These are phyloP conservation scores for Phytopythium mirpurense DNA, from an alignment of 352 stramenopile species.

Conservation along the genomic window DNA sequence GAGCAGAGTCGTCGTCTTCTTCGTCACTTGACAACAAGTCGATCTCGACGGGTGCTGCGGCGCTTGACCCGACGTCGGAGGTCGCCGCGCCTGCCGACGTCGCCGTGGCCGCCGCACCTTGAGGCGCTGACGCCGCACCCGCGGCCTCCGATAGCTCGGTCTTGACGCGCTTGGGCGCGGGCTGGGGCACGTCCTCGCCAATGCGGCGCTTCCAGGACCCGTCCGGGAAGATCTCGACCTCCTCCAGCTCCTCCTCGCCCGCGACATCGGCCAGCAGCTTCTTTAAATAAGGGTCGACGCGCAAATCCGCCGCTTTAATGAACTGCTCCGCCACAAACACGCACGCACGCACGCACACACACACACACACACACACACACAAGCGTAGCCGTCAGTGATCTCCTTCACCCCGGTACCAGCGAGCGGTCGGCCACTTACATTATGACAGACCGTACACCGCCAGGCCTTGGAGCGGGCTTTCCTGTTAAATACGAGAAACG, in stretches of 20 bases:
- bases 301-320: constrained; percentile 85
- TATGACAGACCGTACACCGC: constrained; percentile 89
- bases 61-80: constrained; percentile 6
- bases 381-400: not conserved
- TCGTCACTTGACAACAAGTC: constrained; percentile 73
- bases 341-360: not conserved
- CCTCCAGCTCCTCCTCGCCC: constrained; percentile 78
- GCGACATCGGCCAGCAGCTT: constrained; percentile 81
- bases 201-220: constrained; percentile 70
- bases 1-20: constrained; percentile 35
- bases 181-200: constrained; percentile 39
- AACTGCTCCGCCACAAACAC: constrained; percentile 40
- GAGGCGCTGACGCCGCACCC: not conserved
- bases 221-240: constrained; percentile 89
- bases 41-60: constrained; percentile 53
- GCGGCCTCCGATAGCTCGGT: constrained; percentile 21
- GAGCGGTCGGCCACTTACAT: constrained; percentile 38
- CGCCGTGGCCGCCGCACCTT: not conserved
- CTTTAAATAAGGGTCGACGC: constrained; percentile 88
- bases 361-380: too few species aligned
- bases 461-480: constrained; percentile 84
- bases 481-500: constrained; percentile 90
- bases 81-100: not conserved
- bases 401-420: too few species aligned
- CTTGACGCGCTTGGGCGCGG: constrained; percentile 57